Base-by-base conservation (phyloP, 108 stramenopile species). In the Stephanodiscus minutulus region DNA sequence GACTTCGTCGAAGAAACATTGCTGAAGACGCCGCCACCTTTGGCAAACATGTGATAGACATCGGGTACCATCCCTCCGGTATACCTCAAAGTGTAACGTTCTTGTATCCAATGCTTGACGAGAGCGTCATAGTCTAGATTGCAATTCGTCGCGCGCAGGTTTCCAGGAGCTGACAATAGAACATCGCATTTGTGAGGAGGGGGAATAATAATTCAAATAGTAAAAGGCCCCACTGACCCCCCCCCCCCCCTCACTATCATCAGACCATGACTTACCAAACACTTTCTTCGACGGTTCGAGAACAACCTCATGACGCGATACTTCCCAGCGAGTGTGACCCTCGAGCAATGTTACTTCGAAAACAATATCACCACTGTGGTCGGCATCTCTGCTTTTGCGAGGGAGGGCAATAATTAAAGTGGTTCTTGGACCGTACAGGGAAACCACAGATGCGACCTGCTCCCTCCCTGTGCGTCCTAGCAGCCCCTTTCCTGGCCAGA, bases 11-110 rank as follows among this genome's bases (percentile, higher is more conserved):
- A 91, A 28, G 94, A 96, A 25, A 96, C 95, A 70, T 96, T 93
- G 70, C 86, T 83, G 47, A 91, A 94, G 50, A 96, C 83, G n/a
- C 96, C 96, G 36, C 88, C 87, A 31, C 86, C 88, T 76, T 95
- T 89, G 53, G 91, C 85, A 57, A 95, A 90, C 68, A 89, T 89
- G 70, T 93, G 88, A 68, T 93, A 94, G 24, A 95, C 93, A 82
- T 94, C 92, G 22, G 92, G 92, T 12, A 97, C 94, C 79, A 90
- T 73, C 25, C 88, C 91, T 17, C 93, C 89, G 50, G 90, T 83
- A 72, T 95, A 91, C 13, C 96, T 91, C 56, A 96, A 85, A 52
- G 96, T 98, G 70, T 96, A 94, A 24, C 93, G 90, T 68, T 98
- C 93, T 44, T 77, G 78, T 74, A 96, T 94, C 77, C 90, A 96